Base-by-base conservation (phyloP, 148 eudicot genomes). In the Vaccinium macrocarpon region DNA sequence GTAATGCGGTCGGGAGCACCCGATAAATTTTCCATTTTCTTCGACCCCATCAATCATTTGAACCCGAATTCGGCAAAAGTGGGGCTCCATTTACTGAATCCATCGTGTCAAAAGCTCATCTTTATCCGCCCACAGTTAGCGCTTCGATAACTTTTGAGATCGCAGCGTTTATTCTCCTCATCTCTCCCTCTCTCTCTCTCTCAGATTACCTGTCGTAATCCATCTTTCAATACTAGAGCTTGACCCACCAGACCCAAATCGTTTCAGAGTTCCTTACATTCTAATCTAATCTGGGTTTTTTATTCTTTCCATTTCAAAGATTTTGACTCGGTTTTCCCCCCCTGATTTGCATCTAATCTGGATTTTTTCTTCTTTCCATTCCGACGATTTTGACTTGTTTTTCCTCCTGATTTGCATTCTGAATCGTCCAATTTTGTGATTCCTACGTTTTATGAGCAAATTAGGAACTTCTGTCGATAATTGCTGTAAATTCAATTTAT, bases 211-310 rank as follows among this genome's bases (percentile, higher is more conserved):
- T 50, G 27, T 68, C 48, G 76, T 4, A 68, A 81, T 25, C 52
- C 19, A 52, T 62, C 73, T 29, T 35, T 16, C 29, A 42, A 10
- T 79, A 51, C 12, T 13, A 38, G 29, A 42, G 46, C 32, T 35
- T 51, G 55, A 42, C 74, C 56, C 29, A 80, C 72, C 83, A 80
- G 59, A 75, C 61, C 38, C 59, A 72, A 49, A 12, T 77, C 35
- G 4, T 84, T 78, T 19, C 27, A 11, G 2, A 53, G 5, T 49
- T 50, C 53, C 6, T 61, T 16, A 6, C 52, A 61, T 2, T 0
- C 50, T 29, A 11, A 11, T 66, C 72, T 66, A 11, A 66, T 66
- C 16, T 25, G 15, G 46, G 46, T 42, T 42, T 42, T 42, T 42
- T 42, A 42, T 42, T 42, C 46, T 42, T 42, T 42, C 46, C 46